Evolutionary conservation across 805 yeast genomes (phyloP), one percentile per base, ranked within the genome.

Genomic region (Kodamaea kakaduensis): DNA sequence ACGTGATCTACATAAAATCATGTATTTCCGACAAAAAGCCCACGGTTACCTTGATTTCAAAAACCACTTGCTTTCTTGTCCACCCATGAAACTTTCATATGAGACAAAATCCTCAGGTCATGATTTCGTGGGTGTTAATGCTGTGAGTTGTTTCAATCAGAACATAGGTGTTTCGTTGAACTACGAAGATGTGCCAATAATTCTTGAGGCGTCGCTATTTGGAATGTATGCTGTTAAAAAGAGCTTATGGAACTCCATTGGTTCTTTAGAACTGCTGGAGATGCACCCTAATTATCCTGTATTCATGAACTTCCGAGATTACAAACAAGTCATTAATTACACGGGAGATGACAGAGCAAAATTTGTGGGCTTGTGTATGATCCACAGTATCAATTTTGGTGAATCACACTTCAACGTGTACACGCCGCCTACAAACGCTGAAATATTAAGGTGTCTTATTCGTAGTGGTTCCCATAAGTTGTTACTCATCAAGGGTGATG

Each of bases 361-460:
- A 3, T 77, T 72, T 41, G 44, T 67, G 13, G 81, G 84, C 0
- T 55, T 82, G 21, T 78, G 74, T 1, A 61, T 85, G 32, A 65
- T 86, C 0, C 96, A 87, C 50, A 81, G 90, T 1, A 57, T 85
- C 9, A 71, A 80, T 44, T 38, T 42, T 0, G 38, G 41, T 0
- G 48, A 57, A 1, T 49, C 60, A 7, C 43, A 59, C 10, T 47
- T 84, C 28, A 78, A 82, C 38, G 33, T 86, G 1, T 78, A 83
- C 46, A 59, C 82, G 0, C 87, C 86, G 0, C 51, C 51, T 4
- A 54, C 48, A 1, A 47, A 32, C 5, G 50, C 42, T 41, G 36
- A 37, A 10, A 16, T 21, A 9, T 30, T 50, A 3, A 17, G 17
- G 9, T 17, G 4, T 9, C 32, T 41, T 9, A 19, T 43, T 10